Evolutionary conservation across 495 filamentous ascomycete species (phyloP).

Genomic region (Trypethelium eluteriae): DNA sequence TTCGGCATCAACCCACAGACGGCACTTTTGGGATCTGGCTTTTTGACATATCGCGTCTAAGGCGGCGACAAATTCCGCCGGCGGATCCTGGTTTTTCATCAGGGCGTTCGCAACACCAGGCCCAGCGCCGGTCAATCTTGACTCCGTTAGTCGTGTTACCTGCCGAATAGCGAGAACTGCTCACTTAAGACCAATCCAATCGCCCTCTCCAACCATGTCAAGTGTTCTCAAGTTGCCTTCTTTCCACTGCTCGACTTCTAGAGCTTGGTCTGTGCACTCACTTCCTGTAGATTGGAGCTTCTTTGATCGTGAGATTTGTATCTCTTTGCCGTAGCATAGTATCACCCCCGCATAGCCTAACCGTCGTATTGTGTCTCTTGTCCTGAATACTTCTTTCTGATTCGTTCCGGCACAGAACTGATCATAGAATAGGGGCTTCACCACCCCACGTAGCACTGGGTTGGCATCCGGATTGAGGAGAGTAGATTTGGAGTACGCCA

Average conservation of each 20-base stretch:
- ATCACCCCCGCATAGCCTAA: slow-evolving; percentile 12
- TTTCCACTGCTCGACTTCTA: slow-evolving; percentile 11
- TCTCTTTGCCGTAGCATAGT: slow-evolving; percentile 12
- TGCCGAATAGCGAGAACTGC: neutral
- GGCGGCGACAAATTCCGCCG: slow-evolving; percentile 31
- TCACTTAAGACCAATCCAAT: slow-evolving; percentile 15
- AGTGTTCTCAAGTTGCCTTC: slow-evolving; percentile 13
- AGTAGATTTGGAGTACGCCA: slow-evolving; percentile 7
- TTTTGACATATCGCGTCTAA: slow-evolving; percentile 36
- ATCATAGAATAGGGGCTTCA: slow-evolving; percentile 14
- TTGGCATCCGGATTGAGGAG: slow-evolving; percentile 12
- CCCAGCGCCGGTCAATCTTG: slow-evolving; percentile 35
- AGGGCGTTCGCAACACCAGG: slow-evolving; percentile 32
- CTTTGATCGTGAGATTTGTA: slow-evolving; percentile 6
- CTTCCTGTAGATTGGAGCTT: slow-evolving; percentile 3
- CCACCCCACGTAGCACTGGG: slow-evolving; percentile 9
- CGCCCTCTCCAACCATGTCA: slow-evolving; percentile 8
- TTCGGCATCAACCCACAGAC: slow-evolving; percentile 39
- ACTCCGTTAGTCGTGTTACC: neutral
- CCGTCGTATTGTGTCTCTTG: slow-evolving; percentile 1
- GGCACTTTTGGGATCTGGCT: slow-evolving; percentile 32
- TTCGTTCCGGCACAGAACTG: slow-evolving; percentile 13
- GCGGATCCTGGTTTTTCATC: slow-evolving; percentile 26
- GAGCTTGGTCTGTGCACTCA: neutral
- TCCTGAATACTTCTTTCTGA: slow-evolving; percentile 9